Evolutionary conservation across 768 basidiomycete genomes (phyloP).

Genomic region (Tubosaeta brunneosetosa): DNA sequence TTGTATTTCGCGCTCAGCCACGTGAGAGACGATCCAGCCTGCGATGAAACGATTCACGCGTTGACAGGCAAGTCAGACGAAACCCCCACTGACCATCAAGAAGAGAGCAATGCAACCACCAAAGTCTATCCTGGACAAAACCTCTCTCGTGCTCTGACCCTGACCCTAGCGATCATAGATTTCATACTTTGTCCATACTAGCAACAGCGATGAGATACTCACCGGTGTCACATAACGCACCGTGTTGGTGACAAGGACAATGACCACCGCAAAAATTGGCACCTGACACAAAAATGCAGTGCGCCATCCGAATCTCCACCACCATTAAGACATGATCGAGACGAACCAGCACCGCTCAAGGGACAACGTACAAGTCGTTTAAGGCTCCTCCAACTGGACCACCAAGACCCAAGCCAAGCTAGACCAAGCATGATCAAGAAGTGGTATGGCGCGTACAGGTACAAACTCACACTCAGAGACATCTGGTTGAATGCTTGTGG

Average conservation of each 20-base stretch:
- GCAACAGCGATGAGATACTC: constrained; percentile 15
- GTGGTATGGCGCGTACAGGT: neutral
- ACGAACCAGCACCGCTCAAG: neutral
- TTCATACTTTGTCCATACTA: no score
- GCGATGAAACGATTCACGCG: neutral
- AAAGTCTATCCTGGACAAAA: constrained; percentile 77
- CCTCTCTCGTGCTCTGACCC: constrained; percentile 56
- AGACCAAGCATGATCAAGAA: neutral
- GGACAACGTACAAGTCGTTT: constrained; percentile 16
- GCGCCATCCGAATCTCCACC: constrained; percentile 65
- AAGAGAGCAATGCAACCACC: constrained; percentile 62
- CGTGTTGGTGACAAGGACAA: constrained; percentile 48
- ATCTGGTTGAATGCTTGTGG: constrained; percentile 43
- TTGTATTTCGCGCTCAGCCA: constrained; percentile 73
- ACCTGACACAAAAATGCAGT: constrained; percentile 72
- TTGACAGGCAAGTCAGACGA: neutral
- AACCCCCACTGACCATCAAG: constrained; percentile 40
- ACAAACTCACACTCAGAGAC: constrained; percentile 12
- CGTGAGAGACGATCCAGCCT: constrained; percentile 58
- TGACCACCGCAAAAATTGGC: constrained; percentile 51
- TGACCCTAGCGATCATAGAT: constrained; percentile 44
- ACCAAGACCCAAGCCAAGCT: constrained; percentile 23
- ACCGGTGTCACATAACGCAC: constrained; percentile 66
- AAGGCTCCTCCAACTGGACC: constrained; percentile 21
- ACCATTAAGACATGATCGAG: neutral